A percentile compares a stretch with the other conserved stretches of the same genome.
Evolutionary conservation across 108 stramenopile genomes (phyloP).

Genomic region (Pseudonitzschia pungens): DNA sequence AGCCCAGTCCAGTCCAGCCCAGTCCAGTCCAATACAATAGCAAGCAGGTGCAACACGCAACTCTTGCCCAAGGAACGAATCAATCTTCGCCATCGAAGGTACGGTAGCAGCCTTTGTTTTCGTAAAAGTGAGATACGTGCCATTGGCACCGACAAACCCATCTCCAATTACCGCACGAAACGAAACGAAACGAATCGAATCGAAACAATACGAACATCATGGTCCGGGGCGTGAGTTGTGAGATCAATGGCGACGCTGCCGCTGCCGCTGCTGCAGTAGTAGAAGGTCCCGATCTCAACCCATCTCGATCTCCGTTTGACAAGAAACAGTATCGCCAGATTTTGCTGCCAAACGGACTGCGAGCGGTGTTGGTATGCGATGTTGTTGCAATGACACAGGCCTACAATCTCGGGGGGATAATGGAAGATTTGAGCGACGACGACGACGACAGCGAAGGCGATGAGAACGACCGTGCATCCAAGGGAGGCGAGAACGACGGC

Average conservation of each 20-base stretch:
- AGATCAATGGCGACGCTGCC: neutral
- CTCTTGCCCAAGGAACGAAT: no score
- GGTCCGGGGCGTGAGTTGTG: neutral
- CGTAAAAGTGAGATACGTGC: no score
- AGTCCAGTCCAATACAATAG: no score
- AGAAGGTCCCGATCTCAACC: conserved; percentile 37
- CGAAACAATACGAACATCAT: neutral
- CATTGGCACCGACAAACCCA: no score
- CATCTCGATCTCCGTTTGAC: conserved; percentile 48
- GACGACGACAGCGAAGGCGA: conserved; percentile 44
- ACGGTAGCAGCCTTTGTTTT: no score
- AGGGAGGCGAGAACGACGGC: conserved; percentile 16
- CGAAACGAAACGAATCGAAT: no score
- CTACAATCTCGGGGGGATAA: conserved; percentile 23
- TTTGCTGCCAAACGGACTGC: conserved; percentile 76
- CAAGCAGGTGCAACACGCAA: no score
- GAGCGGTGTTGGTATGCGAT: conserved; percentile 76
- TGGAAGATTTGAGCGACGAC: conserved; percentile 29
- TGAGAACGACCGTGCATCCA: conserved; percentile 30
- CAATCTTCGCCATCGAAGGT: no score
- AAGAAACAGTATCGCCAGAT: conserved; percentile 84
- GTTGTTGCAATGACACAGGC: conserved; percentile 74
- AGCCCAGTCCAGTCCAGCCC: no score
- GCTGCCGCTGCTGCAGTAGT: neutral
- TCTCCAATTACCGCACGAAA: no score